Evolutionary conservation across 2,329 filamentous ascomycete species (phyloP).

Genomic region (Ophiosphaerella narmari): DNA sequence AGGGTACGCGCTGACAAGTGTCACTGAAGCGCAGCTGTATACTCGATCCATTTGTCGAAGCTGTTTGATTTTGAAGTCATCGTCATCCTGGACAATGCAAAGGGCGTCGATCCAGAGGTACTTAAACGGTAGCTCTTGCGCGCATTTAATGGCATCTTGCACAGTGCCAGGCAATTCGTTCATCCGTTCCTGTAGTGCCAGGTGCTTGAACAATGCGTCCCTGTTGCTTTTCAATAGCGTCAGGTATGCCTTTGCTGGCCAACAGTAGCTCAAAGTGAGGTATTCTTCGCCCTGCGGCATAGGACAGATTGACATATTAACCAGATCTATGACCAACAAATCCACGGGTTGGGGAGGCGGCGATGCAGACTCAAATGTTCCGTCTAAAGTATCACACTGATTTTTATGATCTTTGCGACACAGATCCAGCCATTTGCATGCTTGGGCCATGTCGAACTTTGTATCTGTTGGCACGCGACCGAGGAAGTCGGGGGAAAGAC

Average conservation of each 20-base stretch:
- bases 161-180: conserved; percentile 1
- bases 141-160: conserved; percentile 1
- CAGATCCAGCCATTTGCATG: neutral
- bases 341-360: neutral
- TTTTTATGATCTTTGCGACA: neutral
- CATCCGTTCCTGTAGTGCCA: neutral
- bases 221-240: neutral
- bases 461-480: neutral
- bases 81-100: conserved; percentile 4
- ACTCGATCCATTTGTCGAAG: conserved; percentile 5
- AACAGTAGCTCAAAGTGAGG: conserved; percentile 4
- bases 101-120: conserved; percentile 5
- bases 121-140: neutral
- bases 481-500: neutral
- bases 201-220: neutral
- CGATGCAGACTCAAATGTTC: neutral
- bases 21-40: neutral
- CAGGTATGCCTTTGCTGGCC: neutral
- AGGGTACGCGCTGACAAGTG: conserved; percentile 4
- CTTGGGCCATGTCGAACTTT: conserved; percentile 1
- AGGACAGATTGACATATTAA: conserved; percentile 1
- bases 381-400: neutral
- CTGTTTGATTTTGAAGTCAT: neutral
- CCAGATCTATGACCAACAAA: conserved; percentile 1
- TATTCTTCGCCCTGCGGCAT: neutral